Conservation (phyloP, 176 grass and related monocot species). For the Oryza meridionalis region DNA sequence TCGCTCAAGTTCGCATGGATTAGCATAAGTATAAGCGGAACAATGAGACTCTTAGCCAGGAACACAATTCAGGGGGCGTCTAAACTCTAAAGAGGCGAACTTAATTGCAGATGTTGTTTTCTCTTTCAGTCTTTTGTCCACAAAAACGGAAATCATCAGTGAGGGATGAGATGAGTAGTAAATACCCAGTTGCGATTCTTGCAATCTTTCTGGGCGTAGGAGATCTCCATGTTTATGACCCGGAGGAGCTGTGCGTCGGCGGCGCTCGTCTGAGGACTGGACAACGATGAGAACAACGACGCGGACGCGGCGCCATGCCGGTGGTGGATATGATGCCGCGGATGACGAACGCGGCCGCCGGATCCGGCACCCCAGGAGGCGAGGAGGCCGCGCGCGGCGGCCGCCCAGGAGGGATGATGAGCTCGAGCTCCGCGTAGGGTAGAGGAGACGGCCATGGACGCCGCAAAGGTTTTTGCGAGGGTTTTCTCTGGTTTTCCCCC, state of each 20-base stretch:
- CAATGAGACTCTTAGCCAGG: too few relatives aligned
- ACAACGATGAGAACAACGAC: conserved; percentile 26
- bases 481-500: not conserved
- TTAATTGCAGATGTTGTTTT: not conserved
- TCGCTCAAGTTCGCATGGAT: too few relatives aligned
- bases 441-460: conserved; percentile 27
- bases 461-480: conserved; percentile 11
- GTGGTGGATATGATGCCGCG: not conserved
- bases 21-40: too few relatives aligned
- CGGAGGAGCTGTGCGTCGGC: conserved; percentile 50
- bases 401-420: not conserved
- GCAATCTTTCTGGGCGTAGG: conserved; percentile 50
- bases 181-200: conserved; percentile 42
- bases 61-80: not conserved
- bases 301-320: not conserved
- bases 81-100: not conserved
- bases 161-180: not conserved
- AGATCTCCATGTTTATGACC: conserved; percentile 54
- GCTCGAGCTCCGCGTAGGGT: conserved; percentile 31
- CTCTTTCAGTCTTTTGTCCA: not conserved
- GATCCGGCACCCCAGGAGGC: not conserved
- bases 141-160: not conserved
- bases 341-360: not conserved
- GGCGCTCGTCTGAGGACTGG: conserved; percentile 19
- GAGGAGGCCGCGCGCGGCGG: conserved; percentile 25